Evolutionary conservation across 2,329 filamentous ascomycete genomes (phyloP).

Genomic region (Microthyrium microscopicum): DNA sequence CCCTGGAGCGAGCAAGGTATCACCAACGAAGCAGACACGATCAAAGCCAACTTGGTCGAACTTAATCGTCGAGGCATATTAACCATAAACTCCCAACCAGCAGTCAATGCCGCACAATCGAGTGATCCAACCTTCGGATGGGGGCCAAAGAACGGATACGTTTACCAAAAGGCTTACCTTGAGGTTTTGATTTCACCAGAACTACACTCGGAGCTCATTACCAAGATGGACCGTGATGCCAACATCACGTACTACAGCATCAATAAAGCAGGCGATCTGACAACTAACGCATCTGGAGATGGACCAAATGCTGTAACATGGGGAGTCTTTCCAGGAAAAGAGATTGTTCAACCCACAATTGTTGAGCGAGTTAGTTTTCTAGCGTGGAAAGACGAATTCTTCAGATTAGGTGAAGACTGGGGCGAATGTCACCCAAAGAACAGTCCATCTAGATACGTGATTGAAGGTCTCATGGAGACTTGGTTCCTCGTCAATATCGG

Average conservation of each 20-base stretch:
- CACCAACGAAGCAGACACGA: conserved; percentile 61
- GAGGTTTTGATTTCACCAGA: conserved; percentile 77
- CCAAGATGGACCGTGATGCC: conserved; percentile 58
- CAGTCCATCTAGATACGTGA: conserved; percentile 61
- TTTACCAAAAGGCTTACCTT: conserved; percentile 96
- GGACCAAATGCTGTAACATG: conserved; percentile 97
- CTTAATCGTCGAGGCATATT: conserved; percentile 77
- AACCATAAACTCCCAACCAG: conserved; percentile 95
- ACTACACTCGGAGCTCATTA: conserved; percentile 59
- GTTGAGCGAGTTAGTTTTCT: conserved; percentile 96
- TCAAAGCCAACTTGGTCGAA: conserved; percentile 59
- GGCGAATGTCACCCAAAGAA: conserved; percentile 69
- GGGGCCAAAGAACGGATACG: conserved; percentile 88
- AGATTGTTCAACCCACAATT: conserved; percentile 99
- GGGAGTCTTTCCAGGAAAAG: conserved; percentile 97
- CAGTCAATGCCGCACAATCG: conserved; percentile 80
- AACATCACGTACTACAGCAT: conserved; percentile 92
- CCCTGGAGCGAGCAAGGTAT: conserved; percentile 92
- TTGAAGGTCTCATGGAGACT: conserved; percentile 68
- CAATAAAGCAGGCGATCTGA: conserved; percentile 63
- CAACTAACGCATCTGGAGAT: conserved; percentile 69
- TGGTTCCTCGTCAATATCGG: conserved; percentile 95
- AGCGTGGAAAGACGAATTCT: conserved; percentile 97
- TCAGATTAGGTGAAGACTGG: conserved; percentile 83
- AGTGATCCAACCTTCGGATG: conserved; percentile 78